Evolutionary conservation across 2,329 filamentous ascomycete genomes (phyloP), one percentile per base, ranked within the genome.

Genomic region (Aureobasidium melanogenum): DNA sequence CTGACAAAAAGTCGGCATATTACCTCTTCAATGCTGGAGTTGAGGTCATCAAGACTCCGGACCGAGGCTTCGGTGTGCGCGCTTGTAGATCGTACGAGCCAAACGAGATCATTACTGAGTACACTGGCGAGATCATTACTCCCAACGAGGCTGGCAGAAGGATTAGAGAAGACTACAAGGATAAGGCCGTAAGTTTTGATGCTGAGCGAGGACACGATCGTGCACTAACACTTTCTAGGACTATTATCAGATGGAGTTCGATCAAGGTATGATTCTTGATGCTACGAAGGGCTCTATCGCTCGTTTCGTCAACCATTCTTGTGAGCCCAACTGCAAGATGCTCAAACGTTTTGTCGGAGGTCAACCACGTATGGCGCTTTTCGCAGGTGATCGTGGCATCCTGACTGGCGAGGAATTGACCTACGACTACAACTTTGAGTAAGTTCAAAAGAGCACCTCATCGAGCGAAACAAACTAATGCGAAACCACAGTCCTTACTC

Each of bases 231-330:
- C 4, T 9, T 10, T 22, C 22, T 67, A 96, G 89, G 96, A 91
- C 75, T 97, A 96, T 75, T 99, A 99, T 74, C 80, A 99, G 54
- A 99, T 99, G 94, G 91, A 91, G 61, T 97, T 97, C 72, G 92
- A 97, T 71, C 91, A 97, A 74, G 94, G 95, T 74, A 94, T 97
- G 86, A 96, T 97, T 69, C 96, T 99, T 66, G 94, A 99, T 77
- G 94, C 93, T 36, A 97, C 92, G 30, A 91, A 90, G 61, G 94
- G 94, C 69, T 96, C 90, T 66, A 96, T 97, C 74, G 93, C 94
- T 69, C 88, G 94, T 61, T 99, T 99, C 73, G 92, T 99, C 72
- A 99, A 99, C 72, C 94, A 99, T 74, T 96, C 91, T 19, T 99
- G 94, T 76, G 88, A 89, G 62, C 94, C 94, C 2, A 99, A 99